Evolutionary conservation across 345 rosid species (phyloP), one percentile per base, ranked within the genome.

Genomic region (Eucalyptus polyanthemos): DNA sequence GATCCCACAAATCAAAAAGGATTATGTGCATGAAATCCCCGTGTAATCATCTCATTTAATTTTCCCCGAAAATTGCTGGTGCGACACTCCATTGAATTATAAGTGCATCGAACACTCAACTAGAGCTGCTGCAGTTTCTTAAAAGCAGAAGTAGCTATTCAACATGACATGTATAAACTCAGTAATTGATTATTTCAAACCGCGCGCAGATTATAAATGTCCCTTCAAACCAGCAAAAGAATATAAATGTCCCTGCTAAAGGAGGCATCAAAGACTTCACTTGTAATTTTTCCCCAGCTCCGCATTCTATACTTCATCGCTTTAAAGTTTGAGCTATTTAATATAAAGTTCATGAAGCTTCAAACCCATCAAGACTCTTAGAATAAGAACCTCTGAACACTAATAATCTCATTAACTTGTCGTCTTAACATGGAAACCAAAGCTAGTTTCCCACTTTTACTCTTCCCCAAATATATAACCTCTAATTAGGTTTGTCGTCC

Each of bases 61-160:
- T 34, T 34, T 19, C 24, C 2, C 1, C 1, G 11, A 6, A 34
- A 72, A 72, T 72, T 21, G 12, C 13, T 34, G 2, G 11, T 1
- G 4, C 10, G 44, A 1, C 0, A 1, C 42, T 17, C 34, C 34
- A 34, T 34, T 34, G 34, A 34, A 34, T 34, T 6, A 11, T 45
- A 37, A 37, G 45, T 37, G 14, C 45, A 37, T 37, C 3, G 14
- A 21, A 19, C 45, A 6, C 83, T 72, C 83, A 19, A 6, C 27
- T 19, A 13, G 45, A 19, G 83, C 14, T 19, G 8, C 8, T 72
- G 45, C 83, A 72, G 6, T 31, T 65, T n/a, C 72, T 29, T 14
- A n/a, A 65, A 65, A 65, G 19, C 8, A 19, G 27, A 72, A 72
- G 83, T 72, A 72, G 83, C 45, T 37, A 72, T 37, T 11, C 45